Base-by-base conservation (phyloP, 2,329 filamentous ascomycete genomes). In the Erysiphe pisi region DNA sequence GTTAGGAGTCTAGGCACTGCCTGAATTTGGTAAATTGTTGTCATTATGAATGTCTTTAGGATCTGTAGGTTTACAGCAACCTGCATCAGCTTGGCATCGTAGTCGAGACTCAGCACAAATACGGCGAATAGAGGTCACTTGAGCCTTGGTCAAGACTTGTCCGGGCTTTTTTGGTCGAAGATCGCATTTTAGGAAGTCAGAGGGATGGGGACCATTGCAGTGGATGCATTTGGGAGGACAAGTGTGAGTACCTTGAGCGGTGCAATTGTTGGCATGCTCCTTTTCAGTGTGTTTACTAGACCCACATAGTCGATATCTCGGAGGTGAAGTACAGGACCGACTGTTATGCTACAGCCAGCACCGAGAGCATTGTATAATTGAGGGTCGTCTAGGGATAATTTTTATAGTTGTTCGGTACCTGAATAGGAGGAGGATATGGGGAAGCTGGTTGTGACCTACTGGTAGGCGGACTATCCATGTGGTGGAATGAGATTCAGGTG, bases 381-480 rank as follows among this genome's bases (percentile, higher is more conserved):
- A 20, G 68, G 16, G 31, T 25, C 61, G 61, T 36, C 68, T 40
- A 45, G 36, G 28, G 68, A 45, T 16, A 45, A n/a, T 40, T 45
- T 71, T 71, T 71, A 31, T 71, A 28, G 28, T 40, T 43, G 68
- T 71, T 43, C 68, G 68, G 40, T 25, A 71, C 14, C 68, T 31
- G 0, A 71, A 71, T 45, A 71, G 40, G 31, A 71, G 45, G 20
- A 71, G 68, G 28, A 71, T 28, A 45, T 28, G 40, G 28, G 68
- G 68, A n/a, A 71, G 14, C 18, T n/a, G 31, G 20, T 71, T 22
- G 12, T 45, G 68, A 40, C 20, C 20, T 71, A 25, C 68, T 71
- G 68, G 40, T 20, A 71, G 28, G 68, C 68, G 68, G 28, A n/a
- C 40, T 40, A 71, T 71, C 40, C 68, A 71, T 71, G 28, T 71